Evolutionary conservation across 2,329 filamentous ascomycete genomes (phyloP), one percentile per base, ranked within the genome.

Genomic region (Nemania bipapillata): DNA sequence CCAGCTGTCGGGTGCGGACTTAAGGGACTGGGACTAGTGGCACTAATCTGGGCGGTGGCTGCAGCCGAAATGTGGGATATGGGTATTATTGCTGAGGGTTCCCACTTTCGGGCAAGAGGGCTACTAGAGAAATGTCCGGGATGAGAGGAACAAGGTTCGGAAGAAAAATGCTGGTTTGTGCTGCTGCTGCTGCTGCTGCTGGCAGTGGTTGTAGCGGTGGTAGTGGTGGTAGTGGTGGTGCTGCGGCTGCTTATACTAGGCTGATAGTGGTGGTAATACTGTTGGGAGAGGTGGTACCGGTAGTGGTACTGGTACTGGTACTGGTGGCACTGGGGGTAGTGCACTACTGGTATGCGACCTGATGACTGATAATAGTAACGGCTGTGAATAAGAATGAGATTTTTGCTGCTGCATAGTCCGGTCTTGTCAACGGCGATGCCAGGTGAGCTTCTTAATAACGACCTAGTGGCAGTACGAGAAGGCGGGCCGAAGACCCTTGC

Each of bases 41-140:
- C 68, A 68, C 70, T 73, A 72, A 54, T 40, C 24, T 60, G 45
- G 50, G 65, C 68, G 62, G 65, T 53, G 66, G 63, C 63, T 72
- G 72, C 70, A 71, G 70, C 55, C 20, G 40, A 47, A 59, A 47
- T 45, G 62, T 40, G 54, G 56, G 55, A 49, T 45, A 30, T 65
- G 52, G 55, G 28, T 24, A 8, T 53, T 58, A 65, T 22, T 57
- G 66, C 70, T 53, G 72, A 63, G 69, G 72, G 40, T 72, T 75
- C 69, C 73, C 74, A 68, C 69, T 74, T 74, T 74, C 70, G 75
- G 74, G 70, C 72, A 32, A 42, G 73, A 75, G 73, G 73, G 74
- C 68, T 74, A 59, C 74, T 73, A 75, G 76, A 74, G 74, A 77
- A 77, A 74, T 66, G 75, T 68, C 75, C 75, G 75, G 75, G 65